Evolutionary conservation across 2,329 filamentous ascomycete genomes (phyloP).

Genomic region (Neofusicoccum ribis): DNA sequence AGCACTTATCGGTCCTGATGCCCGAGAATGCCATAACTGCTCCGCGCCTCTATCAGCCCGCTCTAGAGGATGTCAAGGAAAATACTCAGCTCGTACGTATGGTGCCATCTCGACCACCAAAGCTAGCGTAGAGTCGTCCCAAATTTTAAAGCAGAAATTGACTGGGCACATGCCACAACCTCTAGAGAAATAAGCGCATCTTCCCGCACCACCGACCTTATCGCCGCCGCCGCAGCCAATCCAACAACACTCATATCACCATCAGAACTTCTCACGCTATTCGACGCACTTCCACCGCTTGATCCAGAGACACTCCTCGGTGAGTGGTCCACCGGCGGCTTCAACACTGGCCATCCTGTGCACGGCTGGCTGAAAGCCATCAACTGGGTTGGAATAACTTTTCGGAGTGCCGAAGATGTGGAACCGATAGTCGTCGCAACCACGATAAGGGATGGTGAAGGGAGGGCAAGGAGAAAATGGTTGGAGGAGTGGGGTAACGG

Average conservation of each 20-base stretch:
- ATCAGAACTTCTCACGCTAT: not conserved
- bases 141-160: no score
- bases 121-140: no score
- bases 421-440: conserved; percentile 30
- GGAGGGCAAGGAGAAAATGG: not conserved
- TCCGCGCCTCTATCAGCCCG: no score
- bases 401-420: conserved; percentile 31
- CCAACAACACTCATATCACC: not conserved
- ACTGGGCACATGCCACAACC: no score
- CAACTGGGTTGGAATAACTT: conserved; percentile 36
- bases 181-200: no score
- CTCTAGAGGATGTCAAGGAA: no score
- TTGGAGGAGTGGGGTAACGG: not conserved
- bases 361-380: conserved; percentile 26
- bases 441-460: not conserved
- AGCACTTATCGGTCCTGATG: no score
- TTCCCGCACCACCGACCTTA: no score
- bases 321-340: conserved; percentile 30
- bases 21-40: no score
- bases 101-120: no score
- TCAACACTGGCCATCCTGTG: conserved; percentile 30
- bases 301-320: conserved; percentile 25
- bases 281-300: not conserved
- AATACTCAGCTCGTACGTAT: no score
- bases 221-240: not conserved